Evolutionary conservation across 2,329 filamentous ascomycete species (phyloP).

Genomic region (Exophiala xenobiotica): DNA sequence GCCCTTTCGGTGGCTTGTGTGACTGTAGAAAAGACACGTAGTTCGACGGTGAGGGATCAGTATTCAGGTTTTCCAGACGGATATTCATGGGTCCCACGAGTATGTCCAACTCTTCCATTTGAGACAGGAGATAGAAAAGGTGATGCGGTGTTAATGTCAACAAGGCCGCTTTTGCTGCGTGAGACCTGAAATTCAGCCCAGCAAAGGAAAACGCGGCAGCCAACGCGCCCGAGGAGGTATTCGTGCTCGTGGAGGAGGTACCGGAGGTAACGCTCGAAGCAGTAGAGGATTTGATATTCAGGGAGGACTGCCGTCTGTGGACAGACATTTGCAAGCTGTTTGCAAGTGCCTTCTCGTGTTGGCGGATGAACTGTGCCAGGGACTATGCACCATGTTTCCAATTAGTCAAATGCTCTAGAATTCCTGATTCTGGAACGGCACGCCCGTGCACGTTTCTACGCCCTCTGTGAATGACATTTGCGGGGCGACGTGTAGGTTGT

Average conservation of each 20-base stretch:
- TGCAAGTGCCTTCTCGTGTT: conserved; percentile 93
- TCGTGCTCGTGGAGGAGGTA: conserved; percentile 49
- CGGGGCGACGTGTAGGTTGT: background rate
- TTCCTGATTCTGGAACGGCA: background rate
- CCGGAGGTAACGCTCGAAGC: conserved; percentile 60
- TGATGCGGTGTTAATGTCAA: conserved; percentile 93
- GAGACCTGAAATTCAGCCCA: conserved; percentile 78
- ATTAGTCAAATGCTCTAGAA: conserved; percentile 6
- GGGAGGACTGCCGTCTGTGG: conserved; percentile 57
- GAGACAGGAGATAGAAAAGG: conserved; percentile 91
- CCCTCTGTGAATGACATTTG: background rate
- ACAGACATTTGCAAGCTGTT: conserved; percentile 83
- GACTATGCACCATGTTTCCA: conserved; percentile 57
- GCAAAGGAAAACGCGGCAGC: conserved; percentile 85
- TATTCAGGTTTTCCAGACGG: conserved; percentile 88
- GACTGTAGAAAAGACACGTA: conserved; percentile 83
- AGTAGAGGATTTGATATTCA: conserved; percentile 62
- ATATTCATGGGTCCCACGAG: conserved; percentile 95
- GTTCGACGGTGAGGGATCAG: conserved; percentile 79
- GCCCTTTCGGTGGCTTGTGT: conserved; percentile 76
- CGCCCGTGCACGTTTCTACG: conserved; percentile 6
- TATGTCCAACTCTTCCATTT: conserved; percentile 89
- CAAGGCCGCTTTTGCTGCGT: conserved; percentile 83
- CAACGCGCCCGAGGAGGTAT: conserved; percentile 69
- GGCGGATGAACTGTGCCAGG: conserved; percentile 92